Evolutionary conservation across 2,329 filamentous ascomycete genomes (phyloP).

Genomic region (Pyrenochaeta sp.): DNA sequence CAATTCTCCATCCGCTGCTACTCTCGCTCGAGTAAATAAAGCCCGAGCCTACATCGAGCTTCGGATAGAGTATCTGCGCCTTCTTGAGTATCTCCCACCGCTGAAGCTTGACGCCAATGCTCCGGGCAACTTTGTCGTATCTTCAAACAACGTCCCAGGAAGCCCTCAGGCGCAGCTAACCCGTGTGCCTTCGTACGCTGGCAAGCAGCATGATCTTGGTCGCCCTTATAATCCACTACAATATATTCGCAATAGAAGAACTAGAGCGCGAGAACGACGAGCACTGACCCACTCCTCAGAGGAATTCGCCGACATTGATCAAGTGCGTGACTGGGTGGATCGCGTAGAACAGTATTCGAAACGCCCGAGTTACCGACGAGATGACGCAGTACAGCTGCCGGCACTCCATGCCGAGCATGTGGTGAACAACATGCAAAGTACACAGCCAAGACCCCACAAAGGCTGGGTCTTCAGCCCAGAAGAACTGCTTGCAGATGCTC

Average conservation of each 20-base stretch:
- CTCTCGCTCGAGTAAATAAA: conserved; percentile 81
- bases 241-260: conserved; percentile 88
- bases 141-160: conserved; percentile 53
- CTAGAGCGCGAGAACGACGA: conserved; percentile 79
- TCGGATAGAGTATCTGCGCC: conserved; percentile 80
- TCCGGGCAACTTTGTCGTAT: conserved; percentile 52
- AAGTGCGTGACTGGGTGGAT: conserved; percentile 80
- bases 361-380: conserved; percentile 46
- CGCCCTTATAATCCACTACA: conserved; percentile 91
- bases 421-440: conserved; percentile 50
- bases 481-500: conserved; percentile 87
- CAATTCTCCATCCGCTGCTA: conserved; percentile 80
- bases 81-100: conserved; percentile 81
- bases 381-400: conserved; percentile 47
- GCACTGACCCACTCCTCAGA: conserved; percentile 76
- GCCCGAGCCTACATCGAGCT: conserved; percentile 87
- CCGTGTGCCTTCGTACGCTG: conserved; percentile 48
- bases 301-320: conserved; percentile 78
- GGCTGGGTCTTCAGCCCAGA: conserved; percentile 87
- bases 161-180: conserved; percentile 50
- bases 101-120: conserved; percentile 62
- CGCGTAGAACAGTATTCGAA: conserved; percentile 64
- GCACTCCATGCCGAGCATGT: conserved; percentile 39
- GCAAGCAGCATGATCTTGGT: conserved; percentile 60
- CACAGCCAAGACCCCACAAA: conserved; percentile 75